Evolutionary conservation across 1,284 basidiomycete species (phyloP).

Genomic region (Grifola frondosa): DNA sequence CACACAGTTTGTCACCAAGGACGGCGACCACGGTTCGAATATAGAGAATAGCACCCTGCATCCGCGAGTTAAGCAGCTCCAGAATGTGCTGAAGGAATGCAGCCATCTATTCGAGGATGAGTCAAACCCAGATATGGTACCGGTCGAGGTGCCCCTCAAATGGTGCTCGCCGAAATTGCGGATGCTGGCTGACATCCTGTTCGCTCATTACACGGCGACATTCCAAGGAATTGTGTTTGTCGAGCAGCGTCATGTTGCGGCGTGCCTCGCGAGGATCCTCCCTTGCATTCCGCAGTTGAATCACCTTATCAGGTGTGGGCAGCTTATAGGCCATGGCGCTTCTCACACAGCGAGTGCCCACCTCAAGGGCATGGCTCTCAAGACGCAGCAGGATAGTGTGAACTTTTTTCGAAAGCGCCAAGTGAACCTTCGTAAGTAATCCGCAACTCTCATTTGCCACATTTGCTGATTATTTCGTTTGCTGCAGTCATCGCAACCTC

Average conservation of each 20-base stretch:
- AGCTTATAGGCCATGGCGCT: slow-evolving; percentile 69
- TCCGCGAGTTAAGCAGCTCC: slow-evolving; percentile 44
- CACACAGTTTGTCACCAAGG: slow-evolving; percentile 14
- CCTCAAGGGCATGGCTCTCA: slow-evolving; percentile 50
- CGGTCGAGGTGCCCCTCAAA: slow-evolving; percentile 43
- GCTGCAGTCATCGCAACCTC: slow-evolving; percentile 73
- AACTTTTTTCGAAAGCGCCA: slow-evolving; percentile 61
- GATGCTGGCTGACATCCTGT: slow-evolving; percentile 58
- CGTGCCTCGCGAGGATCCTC: slow-evolving; percentile 66
- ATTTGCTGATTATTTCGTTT: background rate
- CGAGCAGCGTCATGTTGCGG: slow-evolving; percentile 76
- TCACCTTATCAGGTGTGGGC: slow-evolving; percentile 57
- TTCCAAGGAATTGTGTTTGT: slow-evolving; percentile 86
- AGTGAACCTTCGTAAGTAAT: slow-evolving; percentile 65
- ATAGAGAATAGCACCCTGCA: no score
- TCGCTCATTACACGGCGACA: slow-evolving; percentile 48
- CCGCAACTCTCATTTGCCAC: background rate
- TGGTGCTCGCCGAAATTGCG: slow-evolving; percentile 76
- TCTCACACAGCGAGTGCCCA: slow-evolving; percentile 38
- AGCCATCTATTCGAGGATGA: slow-evolving; percentile 46
- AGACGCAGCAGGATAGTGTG: slow-evolving; percentile 58
- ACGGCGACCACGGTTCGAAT: no score
- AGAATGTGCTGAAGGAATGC: slow-evolving; percentile 52
- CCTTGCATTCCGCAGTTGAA: slow-evolving; percentile 55
- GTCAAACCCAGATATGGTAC: slow-evolving; percentile 30